These are phyloP conservation scores for Knufia petricola DNA, from an alignment of 2,329 filamentous ascomycete genomes.

Conservation along the genomic window DNA sequence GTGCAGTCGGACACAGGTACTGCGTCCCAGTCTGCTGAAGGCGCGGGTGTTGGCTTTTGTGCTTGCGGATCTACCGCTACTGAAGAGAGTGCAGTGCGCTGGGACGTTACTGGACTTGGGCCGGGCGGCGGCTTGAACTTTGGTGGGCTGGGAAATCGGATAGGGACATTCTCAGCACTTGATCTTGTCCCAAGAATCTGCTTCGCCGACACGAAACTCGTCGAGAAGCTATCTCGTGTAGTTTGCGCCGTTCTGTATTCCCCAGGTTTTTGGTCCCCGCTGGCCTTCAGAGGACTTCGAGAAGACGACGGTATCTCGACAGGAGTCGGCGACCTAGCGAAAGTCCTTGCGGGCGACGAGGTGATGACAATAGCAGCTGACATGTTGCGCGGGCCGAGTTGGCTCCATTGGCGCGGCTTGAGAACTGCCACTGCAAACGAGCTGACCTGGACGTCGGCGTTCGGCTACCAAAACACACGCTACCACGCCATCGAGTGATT, in stretches of 20 bases:
- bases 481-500: no score
- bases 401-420: slow-evolving; percentile 14
- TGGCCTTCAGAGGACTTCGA: slow-evolving; percentile 24
- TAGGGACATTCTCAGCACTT: slow-evolving; percentile 14
- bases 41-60: not conserved
- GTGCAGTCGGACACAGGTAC: slow-evolving; percentile 2
- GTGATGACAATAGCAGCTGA: slow-evolving; percentile 33
- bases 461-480: no score
- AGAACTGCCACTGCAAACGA: slow-evolving; percentile 2
- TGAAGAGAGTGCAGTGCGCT: not conserved
- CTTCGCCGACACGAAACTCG: slow-evolving; percentile 12
- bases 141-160: slow-evolving; percentile 11
- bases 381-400: slow-evolving; percentile 19
- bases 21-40: slow-evolving; percentile 1
- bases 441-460: no score
- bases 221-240: slow-evolving; percentile 17
- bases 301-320: slow-evolving; percentile 24
- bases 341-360: slow-evolving; percentile 31
- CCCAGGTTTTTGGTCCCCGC: slow-evolving; percentile 16
- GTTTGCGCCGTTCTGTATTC: slow-evolving; percentile 13
- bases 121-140: slow-evolving; percentile 9
- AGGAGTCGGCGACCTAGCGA: slow-evolving; percentile 27
- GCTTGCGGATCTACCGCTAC: not conserved
- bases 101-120: not conserved
- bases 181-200: slow-evolving; percentile 11